Base-by-base conservation (phyloP, 495 filamentous ascomycete genomes). In the Penicillium goetzii region DNA sequence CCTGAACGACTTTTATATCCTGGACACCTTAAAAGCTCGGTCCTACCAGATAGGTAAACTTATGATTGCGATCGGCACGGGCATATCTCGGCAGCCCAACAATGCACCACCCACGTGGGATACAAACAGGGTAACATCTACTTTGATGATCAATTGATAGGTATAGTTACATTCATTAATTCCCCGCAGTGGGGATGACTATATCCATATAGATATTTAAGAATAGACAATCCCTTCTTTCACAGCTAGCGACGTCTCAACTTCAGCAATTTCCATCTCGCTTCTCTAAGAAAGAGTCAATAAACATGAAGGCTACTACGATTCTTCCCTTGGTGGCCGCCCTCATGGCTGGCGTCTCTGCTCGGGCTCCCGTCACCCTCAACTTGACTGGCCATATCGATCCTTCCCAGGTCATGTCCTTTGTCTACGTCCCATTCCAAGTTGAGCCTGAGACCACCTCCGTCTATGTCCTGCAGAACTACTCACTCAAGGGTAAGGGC, bases 401-500 rank as follows among this genome's bases (percentile, higher is more conserved):
- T 25, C 19, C 34, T 8, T 58, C 55, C 17, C 21, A 58, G 34
- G 38, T 58, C 11, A 40, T 40, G 34, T 58, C 55, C 9, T 58
- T 58, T n/a, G 55, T 58, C 21, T 58, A 58, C 12, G 55, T 58
- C 11, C 36, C 55, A 7, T 58, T 58, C 55, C 19, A 43, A 28
- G 55, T 58, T 4, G 34, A 40, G 26, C 19, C 26, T 11, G 55
- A 38, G 15, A 38, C 38, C 7, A 58, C 55, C 36, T 58, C 55
- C 19, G 38, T 58, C 36, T 40, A 41, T 38, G 55, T 58, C 6
- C 14, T 58, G 33, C 55, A 58, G 26, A 28, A 43, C 55, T 58
- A 58, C 55, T 38, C 55, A 4, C 19, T 40, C 34, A 58, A 58
- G 55, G 55, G 55, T 6, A 17, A 40, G 5, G 55, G 55, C 9